Conservation (phyloP, 2,329 filamentous ascomycete species). For the Fusarium phyllophilum region DNA sequence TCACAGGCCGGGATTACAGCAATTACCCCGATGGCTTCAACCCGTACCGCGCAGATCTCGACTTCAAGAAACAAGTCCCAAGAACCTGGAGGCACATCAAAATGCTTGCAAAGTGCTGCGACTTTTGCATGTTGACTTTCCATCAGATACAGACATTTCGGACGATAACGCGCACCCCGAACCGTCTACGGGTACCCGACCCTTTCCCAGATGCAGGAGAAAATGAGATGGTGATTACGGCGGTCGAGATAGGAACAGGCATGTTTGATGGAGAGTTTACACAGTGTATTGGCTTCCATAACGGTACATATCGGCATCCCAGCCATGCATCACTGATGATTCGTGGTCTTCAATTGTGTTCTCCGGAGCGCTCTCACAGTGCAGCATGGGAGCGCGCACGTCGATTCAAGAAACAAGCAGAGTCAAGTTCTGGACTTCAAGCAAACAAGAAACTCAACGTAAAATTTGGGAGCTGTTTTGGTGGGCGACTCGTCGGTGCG, state of each 20-base stretch:
- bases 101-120: neutral
- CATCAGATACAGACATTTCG: neutral
- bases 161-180: neutral
- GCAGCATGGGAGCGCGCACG: neutral
- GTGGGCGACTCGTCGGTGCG: rapidly evolving
- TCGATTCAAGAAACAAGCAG: neutral
- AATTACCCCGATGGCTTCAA: neutral
- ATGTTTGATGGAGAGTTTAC: neutral
- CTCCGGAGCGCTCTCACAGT: neutral
- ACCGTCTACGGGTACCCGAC: rapidly evolving
- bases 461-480: neutral
- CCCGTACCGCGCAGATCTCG: neutral
- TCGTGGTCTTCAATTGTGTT: neutral
- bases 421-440: rapidly evolving
- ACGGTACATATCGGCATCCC: neutral
- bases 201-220: neutral
- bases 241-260: neutral
- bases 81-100: neutral
- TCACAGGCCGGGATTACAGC: neutral
- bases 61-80: rapidly evolving
- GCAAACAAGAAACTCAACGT: too few species aligned
- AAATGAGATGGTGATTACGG: neutral
- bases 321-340: neutral
- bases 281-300: neutral
- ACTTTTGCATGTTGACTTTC: neutral